Base-by-base conservation (phyloP, 208 protist genomes). In the Wallacemonas sp. region DNA sequence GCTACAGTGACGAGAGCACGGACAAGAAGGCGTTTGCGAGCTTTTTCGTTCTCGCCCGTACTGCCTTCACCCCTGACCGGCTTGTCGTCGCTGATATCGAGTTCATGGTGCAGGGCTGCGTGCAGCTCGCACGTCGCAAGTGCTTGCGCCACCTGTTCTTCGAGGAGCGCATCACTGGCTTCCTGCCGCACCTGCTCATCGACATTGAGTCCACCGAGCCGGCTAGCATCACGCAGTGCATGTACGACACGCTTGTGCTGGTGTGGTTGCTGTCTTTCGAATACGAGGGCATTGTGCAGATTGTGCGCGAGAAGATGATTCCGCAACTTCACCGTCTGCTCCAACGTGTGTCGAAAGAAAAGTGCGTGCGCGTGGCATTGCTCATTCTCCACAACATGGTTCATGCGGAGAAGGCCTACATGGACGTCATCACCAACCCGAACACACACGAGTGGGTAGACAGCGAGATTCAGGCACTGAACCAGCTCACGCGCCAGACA, bases 301-400 rank as follows among this genome's bases (percentile, higher is more conserved):
- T 94, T 21, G 80, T 86, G 55, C 45, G 82, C 33, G 58, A 83
- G 32, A 68, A 74, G 26, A 92, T 96, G 70, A 96, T 97, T 46
- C 88, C 88, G 42, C 84, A 94, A 63, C 68, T 95, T 29, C 88
- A 94, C 73, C 82, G 84, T 42, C 84, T 96, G 17, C 71, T 97
- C 34, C 86, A 95, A 63, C 76, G 87, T n/a, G 71, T 91, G 48
- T 87, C 85, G 60, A 97, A 97, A 73, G 92, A 97, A 67, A 97
- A 97, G 79, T 97, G 90, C 62, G 74, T 95, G 52, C 88, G 92
- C 1, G 81, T 96, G 53, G 79, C 90, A n/a, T 76, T 97, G 22
- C 81, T 95, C 76, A 85, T 76, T 24, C 75, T 97, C 9, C 76
- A 75, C 69, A 97, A 94, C 72, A 87, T 95, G 75, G 85, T 79